These are phyloP conservation scores for Leishmania gerbilli DNA, from an alignment of 208 protist genomes.

Conservation along the genomic window DNA sequence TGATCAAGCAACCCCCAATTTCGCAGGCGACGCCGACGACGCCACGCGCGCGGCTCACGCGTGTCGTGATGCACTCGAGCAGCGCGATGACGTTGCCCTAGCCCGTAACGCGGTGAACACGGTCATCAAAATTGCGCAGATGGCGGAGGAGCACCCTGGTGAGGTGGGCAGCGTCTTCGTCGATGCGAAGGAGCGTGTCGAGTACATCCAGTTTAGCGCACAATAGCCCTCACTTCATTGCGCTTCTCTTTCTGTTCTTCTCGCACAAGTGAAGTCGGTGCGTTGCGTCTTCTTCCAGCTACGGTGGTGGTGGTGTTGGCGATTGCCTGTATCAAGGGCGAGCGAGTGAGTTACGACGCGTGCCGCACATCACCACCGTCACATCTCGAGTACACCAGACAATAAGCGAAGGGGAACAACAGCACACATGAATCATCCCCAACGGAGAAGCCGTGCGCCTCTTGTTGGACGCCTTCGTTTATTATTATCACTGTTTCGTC, in stretches of 20 bases:
- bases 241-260: background rate
- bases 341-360: background rate
- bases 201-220: constrained; percentile 33
- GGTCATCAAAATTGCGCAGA: constrained; percentile 32
- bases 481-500: background rate
- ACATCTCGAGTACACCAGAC: background rate
- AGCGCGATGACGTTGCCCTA: constrained; percentile 32
- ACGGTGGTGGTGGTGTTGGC: background rate
- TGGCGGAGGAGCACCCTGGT: constrained; percentile 29
- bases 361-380: too few species aligned
- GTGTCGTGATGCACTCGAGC: constrained; percentile 25
- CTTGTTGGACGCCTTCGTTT: background rate
- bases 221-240: background rate
- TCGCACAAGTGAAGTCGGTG: background rate
- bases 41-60: background rate
- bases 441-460: background rate
- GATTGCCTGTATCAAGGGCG: background rate
- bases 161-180: constrained; percentile 20
- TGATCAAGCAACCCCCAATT: background rate
- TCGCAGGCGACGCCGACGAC: background rate
- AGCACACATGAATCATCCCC: background rate
- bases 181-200: constrained; percentile 9
- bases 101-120: constrained; percentile 37
- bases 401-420: background rate
- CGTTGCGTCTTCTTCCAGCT: background rate